A percentile compares a stretch with the other conserved stretches of the same genome.
These are phyloP conservation scores for Eustoma russellianum DNA, from an alignment of 257 asterid genomes.

Conservation along the genomic window DNA sequence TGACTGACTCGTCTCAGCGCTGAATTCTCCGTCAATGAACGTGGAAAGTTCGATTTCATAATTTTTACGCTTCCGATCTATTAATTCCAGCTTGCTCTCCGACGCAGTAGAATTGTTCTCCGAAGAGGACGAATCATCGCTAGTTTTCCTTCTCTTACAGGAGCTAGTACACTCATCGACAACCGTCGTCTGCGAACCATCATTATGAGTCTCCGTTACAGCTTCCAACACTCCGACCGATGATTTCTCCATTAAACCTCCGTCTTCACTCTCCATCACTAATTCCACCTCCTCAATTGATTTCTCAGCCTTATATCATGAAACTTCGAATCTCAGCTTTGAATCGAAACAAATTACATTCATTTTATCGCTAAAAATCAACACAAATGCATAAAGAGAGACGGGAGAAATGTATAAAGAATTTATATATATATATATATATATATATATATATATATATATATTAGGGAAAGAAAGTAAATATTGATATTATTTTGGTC, in stretches of 20 bases:
- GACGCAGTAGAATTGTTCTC: constrained; percentile 31
- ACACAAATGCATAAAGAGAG: too few species aligned
- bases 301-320: constrained; percentile 26
- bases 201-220: constrained; percentile 5
- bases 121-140: constrained; percentile 25
- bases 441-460: too few species aligned
- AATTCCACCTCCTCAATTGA: not conserved
- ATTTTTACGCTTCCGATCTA: constrained; percentile 60
- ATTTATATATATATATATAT: too few species aligned
- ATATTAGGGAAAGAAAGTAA: too few species aligned
- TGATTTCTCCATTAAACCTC: not conserved
- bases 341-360: constrained; percentile 1
- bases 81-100: constrained; percentile 21
- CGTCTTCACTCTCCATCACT: constrained; percentile 1
- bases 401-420: not conserved
- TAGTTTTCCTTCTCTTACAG: constrained; percentile 46
- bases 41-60: constrained; percentile 42
- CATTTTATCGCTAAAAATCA: too few species aligned
- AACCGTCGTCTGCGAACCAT: constrained; percentile 9
- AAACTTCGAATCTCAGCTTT: constrained; percentile 14
- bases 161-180: constrained; percentile 32
- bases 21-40: constrained; percentile 30
- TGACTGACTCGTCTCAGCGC: constrained; percentile 40
- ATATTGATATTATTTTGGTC: too few species aligned
- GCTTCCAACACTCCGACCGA: not conserved